phyloP scores from a whole-genome alignment of 345 rosid species.

The Mallotus nudiflorus region DNA sequence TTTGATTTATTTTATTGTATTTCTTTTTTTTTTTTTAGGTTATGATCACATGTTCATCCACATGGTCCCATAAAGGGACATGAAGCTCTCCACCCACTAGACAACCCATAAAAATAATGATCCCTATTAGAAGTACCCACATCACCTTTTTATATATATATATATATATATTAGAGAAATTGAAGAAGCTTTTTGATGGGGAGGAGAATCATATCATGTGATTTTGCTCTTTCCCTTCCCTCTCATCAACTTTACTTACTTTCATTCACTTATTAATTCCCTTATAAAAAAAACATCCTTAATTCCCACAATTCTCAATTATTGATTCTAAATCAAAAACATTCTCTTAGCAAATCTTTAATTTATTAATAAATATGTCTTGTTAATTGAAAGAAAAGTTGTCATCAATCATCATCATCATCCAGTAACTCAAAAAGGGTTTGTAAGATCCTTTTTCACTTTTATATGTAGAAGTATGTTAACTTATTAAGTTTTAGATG shows the following conservation, averaged over 20 bases:
- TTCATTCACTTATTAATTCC: background rate
- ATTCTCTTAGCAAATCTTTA: constrained; percentile 3
- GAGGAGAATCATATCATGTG: constrained; percentile 25
- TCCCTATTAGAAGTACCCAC: constrained; percentile 21
- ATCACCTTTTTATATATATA: background rate
- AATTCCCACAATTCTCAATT: constrained; percentile 11
- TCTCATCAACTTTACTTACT: background rate
- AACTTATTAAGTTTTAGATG: constrained; percentile 14
- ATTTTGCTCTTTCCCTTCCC: background rate
- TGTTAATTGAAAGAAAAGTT: background rate
- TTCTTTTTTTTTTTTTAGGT: constrained; percentile 3
- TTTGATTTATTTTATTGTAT: background rate
- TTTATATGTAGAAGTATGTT: background rate
- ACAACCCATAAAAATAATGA: constrained; percentile 34
- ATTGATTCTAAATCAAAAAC: constrained; percentile 4
- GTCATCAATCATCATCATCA: constrained; percentile 4
- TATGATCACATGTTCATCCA: constrained; percentile 42
- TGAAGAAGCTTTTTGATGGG: constrained; percentile 1
- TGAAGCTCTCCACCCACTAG: constrained; percentile 42
- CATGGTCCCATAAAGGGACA: constrained; percentile 49
- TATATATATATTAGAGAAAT: constrained; percentile 3
- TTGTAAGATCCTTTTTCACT: too few relatives aligned
- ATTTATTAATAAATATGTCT: constrained; percentile 2
- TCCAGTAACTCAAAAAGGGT: constrained; percentile 5
- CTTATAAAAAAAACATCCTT: constrained; percentile 17